These are phyloP conservation scores for Thraustochytrium striatum DNA, from an alignment of 352 stramenopile species.

Conservation along the genomic window DNA sequence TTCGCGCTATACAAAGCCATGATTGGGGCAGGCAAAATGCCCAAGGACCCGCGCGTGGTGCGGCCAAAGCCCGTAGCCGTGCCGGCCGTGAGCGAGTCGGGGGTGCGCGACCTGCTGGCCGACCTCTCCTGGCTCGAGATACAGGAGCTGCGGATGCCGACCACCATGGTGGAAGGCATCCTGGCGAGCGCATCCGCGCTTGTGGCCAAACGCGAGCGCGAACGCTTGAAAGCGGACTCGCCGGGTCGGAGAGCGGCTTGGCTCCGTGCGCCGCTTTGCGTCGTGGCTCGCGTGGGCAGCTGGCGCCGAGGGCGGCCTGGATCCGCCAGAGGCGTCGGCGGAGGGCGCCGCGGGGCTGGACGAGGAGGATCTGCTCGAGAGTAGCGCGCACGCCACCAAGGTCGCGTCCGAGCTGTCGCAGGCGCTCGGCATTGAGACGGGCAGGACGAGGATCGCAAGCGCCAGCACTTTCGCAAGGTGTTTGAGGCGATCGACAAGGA, in stretches of 20 bases:
- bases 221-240: not conserved
- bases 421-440: slow-evolving; percentile 28
- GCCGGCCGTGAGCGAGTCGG: not conserved
- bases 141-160: slow-evolving; percentile 13
- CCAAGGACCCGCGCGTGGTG: not conserved
- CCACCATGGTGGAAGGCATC: not conserved
- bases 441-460: not conserved
- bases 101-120: slow-evolving; percentile 1
- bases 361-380: no score
- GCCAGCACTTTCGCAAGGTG: slow-evolving; percentile 19
- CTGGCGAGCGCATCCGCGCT: slow-evolving; percentile 2
- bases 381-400: no score
- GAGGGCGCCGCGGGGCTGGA: not conserved
- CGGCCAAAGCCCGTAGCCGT: not conserved
- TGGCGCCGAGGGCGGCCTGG: no score
- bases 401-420: not conserved
- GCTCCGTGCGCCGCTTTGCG: not conserved
- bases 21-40: slow-evolving; percentile 18
- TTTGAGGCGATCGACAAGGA: slow-evolving; percentile 43
- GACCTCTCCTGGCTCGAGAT: slow-evolving; percentile 26
- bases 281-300: slow-evolving; percentile 40
- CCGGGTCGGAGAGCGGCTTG: not conserved
- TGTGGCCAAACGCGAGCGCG: slow-evolving; percentile 15
- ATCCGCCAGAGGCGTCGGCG: not conserved
- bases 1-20: slow-evolving; percentile 41